phyloP scores from a whole-genome alignment of 495 filamentous ascomycete species.

The Aspergillus taichungensis region DNA sequence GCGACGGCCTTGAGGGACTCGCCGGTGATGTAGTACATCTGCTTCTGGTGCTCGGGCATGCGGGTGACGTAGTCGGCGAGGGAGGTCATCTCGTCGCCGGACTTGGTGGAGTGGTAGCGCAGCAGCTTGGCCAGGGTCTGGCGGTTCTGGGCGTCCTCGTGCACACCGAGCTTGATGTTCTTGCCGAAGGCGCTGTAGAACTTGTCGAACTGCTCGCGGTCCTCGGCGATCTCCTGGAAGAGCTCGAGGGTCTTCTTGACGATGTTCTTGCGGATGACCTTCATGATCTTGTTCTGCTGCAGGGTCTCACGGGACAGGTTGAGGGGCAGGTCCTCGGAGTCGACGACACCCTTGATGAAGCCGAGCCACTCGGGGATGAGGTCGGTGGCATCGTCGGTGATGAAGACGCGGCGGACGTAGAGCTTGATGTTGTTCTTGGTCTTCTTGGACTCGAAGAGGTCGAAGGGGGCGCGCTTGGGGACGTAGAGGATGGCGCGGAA shows the following conservation, averaged over 20 bases:
- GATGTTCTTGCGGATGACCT: constrained; percentile 99
- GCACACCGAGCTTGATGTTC: constrained; percentile 99
- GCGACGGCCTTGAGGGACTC: constrained; percentile 96
- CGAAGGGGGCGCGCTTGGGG: constrained; percentile 98
- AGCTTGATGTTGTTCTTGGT: constrained; percentile 99
- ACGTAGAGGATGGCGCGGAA: constrained; percentile 99
- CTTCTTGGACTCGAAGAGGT: constrained; percentile 99
- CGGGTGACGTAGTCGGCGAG: constrained; percentile 94
- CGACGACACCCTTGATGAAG: constrained; percentile 99
- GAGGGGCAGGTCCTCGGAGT: constrained; percentile 97
- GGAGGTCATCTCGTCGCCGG: constrained; percentile 90
- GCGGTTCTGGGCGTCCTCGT: constrained; percentile 99
- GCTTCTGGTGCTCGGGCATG: constrained; percentile 99
- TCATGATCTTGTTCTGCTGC: constrained; percentile 99
- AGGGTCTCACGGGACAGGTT: constrained; percentile 99
- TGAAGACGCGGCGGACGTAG: constrained; percentile 99
- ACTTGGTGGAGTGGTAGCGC: constrained; percentile 97
- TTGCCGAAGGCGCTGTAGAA: constrained; percentile 99
- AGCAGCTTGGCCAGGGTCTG: constrained; percentile 90
- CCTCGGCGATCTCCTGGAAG: constrained; percentile 96
- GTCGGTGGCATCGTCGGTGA: constrained; percentile 98
- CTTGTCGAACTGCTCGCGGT: constrained; percentile 99
- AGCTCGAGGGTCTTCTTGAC: constrained; percentile 99
- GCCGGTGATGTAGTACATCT: constrained; percentile 99
- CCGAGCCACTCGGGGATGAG: constrained; percentile 98